Percentiles rank a stretch among this genome's conserved stretches.
phyloP scores from a whole-genome alignment of 1,284 basidiomycete species.

The Marasmius fiardii region DNA sequence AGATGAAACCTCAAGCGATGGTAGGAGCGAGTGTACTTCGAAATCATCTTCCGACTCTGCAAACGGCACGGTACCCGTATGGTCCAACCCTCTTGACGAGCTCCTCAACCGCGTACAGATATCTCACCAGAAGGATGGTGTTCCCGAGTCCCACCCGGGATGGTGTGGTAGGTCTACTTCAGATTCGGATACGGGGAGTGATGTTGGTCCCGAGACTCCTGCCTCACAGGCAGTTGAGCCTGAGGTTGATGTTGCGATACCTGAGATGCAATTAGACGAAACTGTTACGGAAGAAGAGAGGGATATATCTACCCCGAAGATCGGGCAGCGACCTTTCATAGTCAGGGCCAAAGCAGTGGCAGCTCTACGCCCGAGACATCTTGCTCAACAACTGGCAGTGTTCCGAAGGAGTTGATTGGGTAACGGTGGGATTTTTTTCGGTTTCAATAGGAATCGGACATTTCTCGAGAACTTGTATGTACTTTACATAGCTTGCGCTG shows the following conservation, averaged over 20 bases:
- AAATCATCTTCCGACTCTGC: not conserved
- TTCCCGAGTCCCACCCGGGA: not conserved
- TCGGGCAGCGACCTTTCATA: not conserved
- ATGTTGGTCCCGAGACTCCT: not conserved
- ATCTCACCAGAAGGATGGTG: not conserved
- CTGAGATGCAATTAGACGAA: not conserved
- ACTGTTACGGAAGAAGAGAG: not conserved
- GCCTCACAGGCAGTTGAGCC: slow-evolving; percentile 1
- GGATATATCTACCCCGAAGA: not conserved
- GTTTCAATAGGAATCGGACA: not conserved
- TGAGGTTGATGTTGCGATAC: not conserved
- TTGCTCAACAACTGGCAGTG: not conserved
- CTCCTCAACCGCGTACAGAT: not conserved
- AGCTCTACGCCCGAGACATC: not conserved
- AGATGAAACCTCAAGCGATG: not conserved
- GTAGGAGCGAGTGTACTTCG: not conserved
- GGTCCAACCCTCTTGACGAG: not conserved
- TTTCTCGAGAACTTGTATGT: not conserved
- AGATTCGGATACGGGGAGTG: not conserved
- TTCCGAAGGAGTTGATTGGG: not conserved
- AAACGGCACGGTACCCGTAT: not conserved
- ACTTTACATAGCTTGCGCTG: not conserved
- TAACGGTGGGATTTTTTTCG: not conserved
- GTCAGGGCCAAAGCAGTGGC: not conserved
- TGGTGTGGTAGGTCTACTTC: not conserved